phyloP scores from a whole-genome alignment of 1,139 yeast genomes.

The Scheffersomyces stambukii region DNA sequence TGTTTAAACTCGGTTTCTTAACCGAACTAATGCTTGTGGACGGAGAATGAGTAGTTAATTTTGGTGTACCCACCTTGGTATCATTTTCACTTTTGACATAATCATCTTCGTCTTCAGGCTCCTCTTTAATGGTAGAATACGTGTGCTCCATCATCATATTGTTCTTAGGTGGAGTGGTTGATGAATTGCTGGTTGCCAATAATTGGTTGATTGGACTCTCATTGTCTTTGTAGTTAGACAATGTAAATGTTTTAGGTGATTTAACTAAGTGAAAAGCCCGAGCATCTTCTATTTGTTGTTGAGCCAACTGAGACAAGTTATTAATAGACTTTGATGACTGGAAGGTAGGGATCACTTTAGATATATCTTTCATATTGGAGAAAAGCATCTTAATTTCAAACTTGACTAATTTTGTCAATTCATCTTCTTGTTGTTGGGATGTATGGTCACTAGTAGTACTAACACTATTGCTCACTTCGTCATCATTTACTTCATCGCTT shows the following conservation, averaged over 20 bases:
- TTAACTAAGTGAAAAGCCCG: slow-evolving; percentile 35
- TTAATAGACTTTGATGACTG: slow-evolving; percentile 30
- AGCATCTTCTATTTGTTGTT: slow-evolving; percentile 13
- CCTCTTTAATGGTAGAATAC: slow-evolving; percentile 41
- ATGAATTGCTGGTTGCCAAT: slow-evolving; percentile 19
- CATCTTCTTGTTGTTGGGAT: slow-evolving; percentile 20
- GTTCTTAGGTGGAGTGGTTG: slow-evolving; percentile 5
- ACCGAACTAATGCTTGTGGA: slow-evolving; percentile 3
- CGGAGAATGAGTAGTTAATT: slow-evolving; percentile 3
- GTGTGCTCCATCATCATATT: slow-evolving; percentile 11
- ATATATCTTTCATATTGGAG: slow-evolving; percentile 31
- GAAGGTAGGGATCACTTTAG: slow-evolving; percentile 37
- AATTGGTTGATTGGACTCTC: slow-evolving; percentile 40
- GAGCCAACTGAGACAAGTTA: slow-evolving; percentile 22
- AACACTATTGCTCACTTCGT: not conserved
- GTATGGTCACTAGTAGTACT: slow-evolving; percentile 2
- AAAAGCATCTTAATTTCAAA: slow-evolving; percentile 35
- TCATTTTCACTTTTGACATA: slow-evolving; percentile 3
- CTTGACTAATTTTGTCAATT: slow-evolving; percentile 33
- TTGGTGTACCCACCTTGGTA: slow-evolving; percentile 1
- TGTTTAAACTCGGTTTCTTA: slow-evolving; percentile 5
- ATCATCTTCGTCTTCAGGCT: slow-evolving; percentile 21
- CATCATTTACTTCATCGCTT: slow-evolving; percentile 5
- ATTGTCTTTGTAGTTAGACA: slow-evolving; percentile 33
- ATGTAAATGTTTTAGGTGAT: slow-evolving; percentile 42